phyloP scores from a whole-genome alignment of 371 early-diverging fungal genomes.

The Rhizopus sp. region DNA sequence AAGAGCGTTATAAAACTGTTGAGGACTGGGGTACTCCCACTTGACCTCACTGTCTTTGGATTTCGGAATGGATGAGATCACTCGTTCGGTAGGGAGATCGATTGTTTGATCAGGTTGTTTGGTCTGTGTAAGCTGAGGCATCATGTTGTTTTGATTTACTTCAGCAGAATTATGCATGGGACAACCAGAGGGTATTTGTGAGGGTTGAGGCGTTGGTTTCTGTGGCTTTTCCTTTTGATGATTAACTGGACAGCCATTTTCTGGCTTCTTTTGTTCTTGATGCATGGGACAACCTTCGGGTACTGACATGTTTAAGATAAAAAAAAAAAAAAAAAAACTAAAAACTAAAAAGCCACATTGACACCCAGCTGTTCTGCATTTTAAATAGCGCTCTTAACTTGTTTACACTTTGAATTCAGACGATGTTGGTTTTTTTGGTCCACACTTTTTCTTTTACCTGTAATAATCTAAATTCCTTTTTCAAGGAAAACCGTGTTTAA shows the following conservation, averaged over 20 bases:
- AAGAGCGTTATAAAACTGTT: constrained; percentile 96
- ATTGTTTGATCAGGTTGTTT: constrained; percentile 65
- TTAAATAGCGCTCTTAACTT: too few relatives aligned
- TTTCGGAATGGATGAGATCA: constrained; percentile 65
- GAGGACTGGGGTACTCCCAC: constrained; percentile 97
- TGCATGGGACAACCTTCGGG: constrained; percentile 61
- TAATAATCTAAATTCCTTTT: too few relatives aligned
- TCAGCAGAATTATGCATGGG: constrained; percentile 54
- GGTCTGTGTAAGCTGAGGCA: constrained; percentile 72
- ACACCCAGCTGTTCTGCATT: too few relatives aligned
- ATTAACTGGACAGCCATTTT: constrained; percentile 26
- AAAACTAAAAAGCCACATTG: too few relatives aligned
- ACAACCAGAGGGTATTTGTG: constrained; percentile 40
- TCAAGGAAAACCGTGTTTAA: too few relatives aligned
- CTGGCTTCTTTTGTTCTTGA: constrained; percentile 21
- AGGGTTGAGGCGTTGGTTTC: neutral
- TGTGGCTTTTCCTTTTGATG: neutral
- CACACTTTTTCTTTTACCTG: too few relatives aligned
- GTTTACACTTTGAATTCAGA: too few relatives aligned
- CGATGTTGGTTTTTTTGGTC: too few relatives aligned
- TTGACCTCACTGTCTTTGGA: constrained; percentile 38
- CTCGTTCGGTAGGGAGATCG: constrained; percentile 75
- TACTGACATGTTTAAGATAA: constrained; percentile 10
- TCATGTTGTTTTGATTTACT: constrained; percentile 86
- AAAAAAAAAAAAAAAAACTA: too few relatives aligned